Percentiles rank a stretch among this genome's conserved stretches.
These are phyloP conservation scores for Batkoa obscura DNA, from an alignment of 371 early-diverging fungal genomes.

Conservation along the genomic window DNA sequence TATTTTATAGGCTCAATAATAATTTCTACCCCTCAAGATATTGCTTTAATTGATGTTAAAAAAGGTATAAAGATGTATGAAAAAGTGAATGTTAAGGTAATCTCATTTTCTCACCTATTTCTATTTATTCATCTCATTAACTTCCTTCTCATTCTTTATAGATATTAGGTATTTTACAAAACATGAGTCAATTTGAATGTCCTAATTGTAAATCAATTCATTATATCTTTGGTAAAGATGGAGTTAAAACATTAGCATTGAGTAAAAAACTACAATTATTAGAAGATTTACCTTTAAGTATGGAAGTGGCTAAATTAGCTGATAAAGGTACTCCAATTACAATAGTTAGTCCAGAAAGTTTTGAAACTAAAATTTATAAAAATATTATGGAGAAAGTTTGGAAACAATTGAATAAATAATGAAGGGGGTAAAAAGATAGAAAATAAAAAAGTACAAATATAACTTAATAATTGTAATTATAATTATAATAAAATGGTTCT, in stretches of 20 bases:
- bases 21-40: conserved; percentile 80
- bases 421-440: too few species aligned
- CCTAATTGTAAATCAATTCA: conserved; percentile 56
- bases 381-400: too few species aligned
- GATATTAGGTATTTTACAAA: conserved; percentile 78
- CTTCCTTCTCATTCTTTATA: conserved; percentile 11
- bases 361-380: too few species aligned
- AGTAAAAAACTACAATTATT: conserved; percentile 39
- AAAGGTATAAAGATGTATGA: conserved; percentile 70
- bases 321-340: conserved; percentile 49
- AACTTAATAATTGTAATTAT: too few species aligned
- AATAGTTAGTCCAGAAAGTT: too few species aligned
- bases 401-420: too few species aligned
- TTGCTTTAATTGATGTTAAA: conserved; percentile 61
- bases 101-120: conserved; percentile 3
- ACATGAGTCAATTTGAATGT: conserved; percentile 73
- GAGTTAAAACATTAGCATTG: conserved; percentile 34
- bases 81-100: conserved; percentile 63
- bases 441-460: too few species aligned
- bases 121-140: background rate
- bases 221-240: conserved; percentile 60
- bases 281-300: conserved; percentile 62
- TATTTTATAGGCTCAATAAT: conserved; percentile 44
- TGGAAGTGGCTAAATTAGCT: conserved; percentile 43
- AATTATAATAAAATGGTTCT: too few species aligned